A percentile compares a stretch with the other conserved stretches of the same genome.
Evolutionary conservation across 1,284 basidiomycete species (phyloP).

Genomic region (Malassezia sympodialis): DNA sequence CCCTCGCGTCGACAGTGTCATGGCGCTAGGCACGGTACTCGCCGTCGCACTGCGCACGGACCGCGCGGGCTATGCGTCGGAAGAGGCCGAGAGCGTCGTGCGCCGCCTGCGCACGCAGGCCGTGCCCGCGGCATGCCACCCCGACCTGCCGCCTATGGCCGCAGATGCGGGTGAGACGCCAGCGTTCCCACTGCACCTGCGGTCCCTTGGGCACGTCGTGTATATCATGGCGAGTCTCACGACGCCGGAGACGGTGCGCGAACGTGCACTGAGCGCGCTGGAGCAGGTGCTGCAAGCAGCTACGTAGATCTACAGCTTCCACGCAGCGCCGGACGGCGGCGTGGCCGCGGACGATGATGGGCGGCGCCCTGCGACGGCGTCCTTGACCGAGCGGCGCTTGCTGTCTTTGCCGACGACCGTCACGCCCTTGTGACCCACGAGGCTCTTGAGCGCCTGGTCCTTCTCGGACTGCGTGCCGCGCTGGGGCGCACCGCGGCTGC

Average conservation of each 20-base stretch:
- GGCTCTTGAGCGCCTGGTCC: slow-evolving; percentile 40
- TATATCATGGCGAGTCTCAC: slow-evolving; percentile 92
- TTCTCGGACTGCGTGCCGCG: slow-evolving; percentile 34
- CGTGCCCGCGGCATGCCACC: slow-evolving; percentile 21
- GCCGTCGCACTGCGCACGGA: slow-evolving; percentile 60
- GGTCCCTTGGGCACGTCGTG: slow-evolving; percentile 81
- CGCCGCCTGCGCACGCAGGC: slow-evolving; percentile 8
- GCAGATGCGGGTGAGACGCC: neutral
- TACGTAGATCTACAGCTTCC: slow-evolving; percentile 14
- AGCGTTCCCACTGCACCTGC: slow-evolving; percentile 65
- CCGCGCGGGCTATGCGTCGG: slow-evolving; percentile 51
- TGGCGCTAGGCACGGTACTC: slow-evolving; percentile 81
- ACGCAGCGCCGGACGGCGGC: slow-evolving; percentile 6
- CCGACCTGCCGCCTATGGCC: neutral
- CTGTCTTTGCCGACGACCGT: slow-evolving; percentile 28
- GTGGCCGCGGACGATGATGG: neutral
- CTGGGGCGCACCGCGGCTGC: slow-evolving; percentile 53
- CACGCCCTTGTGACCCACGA: slow-evolving; percentile 42
- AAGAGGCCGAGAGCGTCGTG: slow-evolving; percentile 24
- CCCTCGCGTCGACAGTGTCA: slow-evolving; percentile 60
- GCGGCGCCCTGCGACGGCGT: slow-evolving; percentile 6
- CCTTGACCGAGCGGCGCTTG: slow-evolving; percentile 5
- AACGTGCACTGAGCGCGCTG: neutral
- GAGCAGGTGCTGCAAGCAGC: neutral
- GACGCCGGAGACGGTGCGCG: slow-evolving; percentile 50